These are phyloP conservation scores for Colletotrichum sp. DNA, from an alignment of 2,329 filamentous ascomycete species.

Conservation along the genomic window DNA sequence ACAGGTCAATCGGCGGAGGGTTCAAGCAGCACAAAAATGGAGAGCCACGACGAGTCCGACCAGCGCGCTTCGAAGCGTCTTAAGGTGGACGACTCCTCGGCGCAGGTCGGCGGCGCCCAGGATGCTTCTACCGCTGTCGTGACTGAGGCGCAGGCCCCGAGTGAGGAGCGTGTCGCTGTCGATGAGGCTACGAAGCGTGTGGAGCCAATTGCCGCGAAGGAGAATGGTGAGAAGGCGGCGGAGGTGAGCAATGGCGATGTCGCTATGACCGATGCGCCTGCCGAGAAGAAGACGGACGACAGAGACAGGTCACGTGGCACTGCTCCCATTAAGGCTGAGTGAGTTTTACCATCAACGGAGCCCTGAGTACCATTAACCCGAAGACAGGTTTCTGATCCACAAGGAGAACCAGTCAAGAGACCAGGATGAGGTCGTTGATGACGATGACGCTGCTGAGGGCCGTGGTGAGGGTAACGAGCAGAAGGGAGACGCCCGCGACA, in stretches of 20 bases:
- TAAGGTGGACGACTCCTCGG: slow-evolving; percentile 22
- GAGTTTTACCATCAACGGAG: slow-evolving; percentile 13
- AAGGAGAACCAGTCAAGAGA: slow-evolving; percentile 53
- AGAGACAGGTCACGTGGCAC: slow-evolving; percentile 28
- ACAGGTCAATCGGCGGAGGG: neutral
- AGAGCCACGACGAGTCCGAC: slow-evolving; percentile 16
- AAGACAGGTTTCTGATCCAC: slow-evolving; percentile 36
- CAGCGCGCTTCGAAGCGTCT: slow-evolving; percentile 26
- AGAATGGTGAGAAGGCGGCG: neutral
- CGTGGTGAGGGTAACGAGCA: slow-evolving; percentile 48
- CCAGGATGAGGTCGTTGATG: slow-evolving; percentile 51
- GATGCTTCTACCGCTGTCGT: neutral
- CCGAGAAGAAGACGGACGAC: slow-evolving; percentile 1
- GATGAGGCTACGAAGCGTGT: slow-evolving; percentile 9
- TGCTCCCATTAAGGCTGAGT: slow-evolving; percentile 43
- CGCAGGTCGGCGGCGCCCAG: neutral
- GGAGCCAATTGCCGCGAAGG: slow-evolving; percentile 11
- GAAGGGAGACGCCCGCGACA: slow-evolving; percentile 41
- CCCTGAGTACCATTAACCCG: neutral
- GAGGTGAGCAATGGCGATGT: neutral
- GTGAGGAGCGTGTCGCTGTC: slow-evolving; percentile 6
- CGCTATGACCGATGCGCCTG: slow-evolving; percentile 6
- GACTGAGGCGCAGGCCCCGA: neutral
- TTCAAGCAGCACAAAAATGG: neutral
- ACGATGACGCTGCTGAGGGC: slow-evolving; percentile 56